A percentile compares a stretch with the other conserved stretches of the same genome.
Evolutionary conservation across 495 filamentous ascomycete species (phyloP).

Genomic region (Hyaloscypha bicolor): DNA sequence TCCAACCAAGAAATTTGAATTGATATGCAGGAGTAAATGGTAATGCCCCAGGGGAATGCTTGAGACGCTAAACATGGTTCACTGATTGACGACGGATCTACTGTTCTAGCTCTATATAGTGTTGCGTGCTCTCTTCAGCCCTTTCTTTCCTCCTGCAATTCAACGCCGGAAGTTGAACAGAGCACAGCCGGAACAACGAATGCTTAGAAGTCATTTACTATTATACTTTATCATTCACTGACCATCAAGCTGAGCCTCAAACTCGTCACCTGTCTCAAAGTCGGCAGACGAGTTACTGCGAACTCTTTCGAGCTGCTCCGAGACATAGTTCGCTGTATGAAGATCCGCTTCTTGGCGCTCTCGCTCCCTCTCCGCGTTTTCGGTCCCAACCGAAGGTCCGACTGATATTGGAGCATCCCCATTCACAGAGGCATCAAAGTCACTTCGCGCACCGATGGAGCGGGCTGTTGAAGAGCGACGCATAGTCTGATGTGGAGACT

Average conservation of each 20-base stretch:
- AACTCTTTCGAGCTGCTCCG: constrained; percentile 67
- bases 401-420: constrained; percentile 45
- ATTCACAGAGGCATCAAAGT: constrained; percentile 61
- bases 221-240: constrained; percentile 8
- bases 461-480: constrained; percentile 82
- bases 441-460: constrained; percentile 85
- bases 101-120: constrained; percentile 21
- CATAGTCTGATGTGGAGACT: constrained; percentile 50
- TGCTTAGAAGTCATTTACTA: not conserved
- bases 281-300: constrained; percentile 53
- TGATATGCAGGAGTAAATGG: not conserved
- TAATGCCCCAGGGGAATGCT: not conserved
- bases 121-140: not conserved
- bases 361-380: constrained; percentile 40
- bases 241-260: constrained; percentile 53
- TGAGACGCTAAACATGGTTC: not conserved
- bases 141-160: not conserved
- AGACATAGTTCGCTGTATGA: constrained; percentile 72
- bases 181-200: not conserved
- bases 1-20: constrained; percentile 8
- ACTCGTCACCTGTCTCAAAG: constrained; percentile 59
- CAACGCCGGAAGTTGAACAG: not conserved
- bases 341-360: constrained; percentile 58
- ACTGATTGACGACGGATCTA: not conserved
- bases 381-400: constrained; percentile 31